Conservation (phyloP, 2,329 filamentous ascomycete species). For the Claviceps capensis region DNA sequence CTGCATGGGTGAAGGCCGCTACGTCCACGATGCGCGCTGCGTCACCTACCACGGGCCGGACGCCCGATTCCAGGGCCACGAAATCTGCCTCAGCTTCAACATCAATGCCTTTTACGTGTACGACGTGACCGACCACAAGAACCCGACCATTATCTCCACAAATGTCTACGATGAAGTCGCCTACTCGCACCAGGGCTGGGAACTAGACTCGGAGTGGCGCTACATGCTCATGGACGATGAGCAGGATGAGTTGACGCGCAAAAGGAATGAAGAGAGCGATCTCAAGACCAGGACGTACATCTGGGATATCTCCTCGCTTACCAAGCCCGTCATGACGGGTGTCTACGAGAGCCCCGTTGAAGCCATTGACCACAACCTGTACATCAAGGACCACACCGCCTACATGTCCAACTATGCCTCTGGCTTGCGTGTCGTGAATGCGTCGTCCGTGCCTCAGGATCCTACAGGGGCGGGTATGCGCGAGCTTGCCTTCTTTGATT, state of each 20-base stretch:
- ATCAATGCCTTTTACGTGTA: slow-evolving; percentile 32
- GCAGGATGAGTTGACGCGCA: slow-evolving; percentile 32
- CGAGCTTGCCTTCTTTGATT: slow-evolving; percentile 32
- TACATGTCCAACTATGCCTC: slow-evolving; percentile 35
- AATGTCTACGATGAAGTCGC: slow-evolving; percentile 33
- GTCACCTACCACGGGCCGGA: slow-evolving; percentile 38
- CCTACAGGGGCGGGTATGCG: slow-evolving; percentile 24
- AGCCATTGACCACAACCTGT: slow-evolving; percentile 33
- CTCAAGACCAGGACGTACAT: slow-evolving; percentile 31
- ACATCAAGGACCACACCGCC: slow-evolving; percentile 24
- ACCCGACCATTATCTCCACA: slow-evolving; percentile 30
- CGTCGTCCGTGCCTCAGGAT: slow-evolving; percentile 19
- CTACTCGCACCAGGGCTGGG: slow-evolving; percentile 43
- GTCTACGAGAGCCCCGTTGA: slow-evolving; percentile 23
- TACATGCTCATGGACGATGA: slow-evolving; percentile 38
- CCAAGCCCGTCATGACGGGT: slow-evolving; percentile 24
- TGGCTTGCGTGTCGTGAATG: slow-evolving; percentile 26
- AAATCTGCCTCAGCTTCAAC: slow-evolving; percentile 41
- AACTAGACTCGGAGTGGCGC: slow-evolving; percentile 28
- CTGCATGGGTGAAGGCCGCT: slow-evolving; percentile 34
- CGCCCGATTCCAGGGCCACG: slow-evolving; percentile 21
- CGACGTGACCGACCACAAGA: slow-evolving; percentile 31
- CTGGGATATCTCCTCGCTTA: slow-evolving; percentile 29
- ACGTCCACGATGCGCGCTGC: slow-evolving; percentile 39
- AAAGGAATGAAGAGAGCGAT: slow-evolving; percentile 18